phyloP scores from a whole-genome alignment of 2,329 filamentous ascomycete genomes.

The Cladobotryum protrusum region DNA sequence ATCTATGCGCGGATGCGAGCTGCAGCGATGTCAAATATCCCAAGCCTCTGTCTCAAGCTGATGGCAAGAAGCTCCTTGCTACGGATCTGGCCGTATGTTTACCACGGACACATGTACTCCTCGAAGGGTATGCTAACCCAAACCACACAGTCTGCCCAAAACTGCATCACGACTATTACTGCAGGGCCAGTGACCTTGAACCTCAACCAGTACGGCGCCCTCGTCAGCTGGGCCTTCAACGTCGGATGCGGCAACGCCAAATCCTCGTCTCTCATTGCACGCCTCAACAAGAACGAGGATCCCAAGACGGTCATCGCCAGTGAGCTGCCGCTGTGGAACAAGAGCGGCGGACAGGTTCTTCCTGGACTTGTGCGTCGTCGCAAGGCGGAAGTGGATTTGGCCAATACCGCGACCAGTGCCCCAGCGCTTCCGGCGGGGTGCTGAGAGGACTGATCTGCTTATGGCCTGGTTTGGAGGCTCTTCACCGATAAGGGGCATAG shows the following conservation, averaged over 20 bases:
- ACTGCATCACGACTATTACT: slow-evolving; percentile 30
- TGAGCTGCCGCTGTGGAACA: no score
- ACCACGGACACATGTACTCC: not conserved
- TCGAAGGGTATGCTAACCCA: slow-evolving; percentile 11
- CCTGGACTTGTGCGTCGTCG: no score
- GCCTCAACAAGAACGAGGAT: no score
- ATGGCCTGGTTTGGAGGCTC: not conserved
- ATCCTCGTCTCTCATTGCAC: no score
- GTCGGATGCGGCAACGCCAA: slow-evolving; percentile 36
- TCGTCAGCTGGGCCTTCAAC: slow-evolving; percentile 47
- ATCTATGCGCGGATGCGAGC: slow-evolving; percentile 35
- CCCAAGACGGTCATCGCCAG: no score
- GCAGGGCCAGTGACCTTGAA: slow-evolving; percentile 22
- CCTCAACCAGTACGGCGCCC: slow-evolving; percentile 46
- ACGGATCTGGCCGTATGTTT: slow-evolving; percentile 27
- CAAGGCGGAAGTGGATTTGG: no score
- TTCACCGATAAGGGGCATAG: no score
- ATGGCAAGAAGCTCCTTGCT: slow-evolving; percentile 35
- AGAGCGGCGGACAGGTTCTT: no score
- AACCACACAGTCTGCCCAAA: no score
- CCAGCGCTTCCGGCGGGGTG: not conserved
- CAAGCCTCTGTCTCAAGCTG: slow-evolving; percentile 36
- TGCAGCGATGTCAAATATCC: slow-evolving; percentile 41
- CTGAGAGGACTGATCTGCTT: not conserved
- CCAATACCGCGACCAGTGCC: not conserved